Percentiles rank a stretch among this genome's conserved stretches.
phyloP scores from a whole-genome alignment of 768 basidiomycete species.

The Glaciozyma antarctica region DNA sequence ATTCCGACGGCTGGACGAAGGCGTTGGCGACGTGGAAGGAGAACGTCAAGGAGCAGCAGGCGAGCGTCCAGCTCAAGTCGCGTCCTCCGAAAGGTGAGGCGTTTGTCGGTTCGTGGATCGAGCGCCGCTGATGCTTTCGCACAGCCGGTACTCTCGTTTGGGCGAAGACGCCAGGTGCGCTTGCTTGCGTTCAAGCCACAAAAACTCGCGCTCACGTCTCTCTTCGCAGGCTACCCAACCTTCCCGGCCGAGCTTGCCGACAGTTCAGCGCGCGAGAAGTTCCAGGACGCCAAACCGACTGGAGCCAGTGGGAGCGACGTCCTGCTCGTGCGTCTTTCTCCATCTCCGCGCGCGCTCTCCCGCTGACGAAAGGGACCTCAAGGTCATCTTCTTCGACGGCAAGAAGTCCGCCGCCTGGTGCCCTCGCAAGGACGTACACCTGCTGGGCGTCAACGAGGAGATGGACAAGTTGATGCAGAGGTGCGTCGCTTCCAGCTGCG shows the following conservation, averaged over 20 bases:
- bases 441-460: no score
- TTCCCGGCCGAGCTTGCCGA: slow-evolving; percentile 1
- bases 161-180: background rate
- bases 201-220: slow-evolving; percentile 11
- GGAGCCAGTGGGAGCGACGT: no score
- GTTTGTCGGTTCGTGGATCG: slow-evolving; percentile 2
- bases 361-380: no score
- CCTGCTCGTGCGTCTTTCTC: no score
- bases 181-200: background rate
- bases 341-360: no score
- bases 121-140: background rate
- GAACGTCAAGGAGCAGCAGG: background rate
- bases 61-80: background rate
- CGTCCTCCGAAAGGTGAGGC: background rate
- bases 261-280: no score
- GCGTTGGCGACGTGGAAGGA: background rate
- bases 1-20: background rate
- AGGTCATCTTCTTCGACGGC: no score
- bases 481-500: no score
- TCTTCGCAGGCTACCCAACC: background rate
- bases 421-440: no score
- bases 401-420: no score
- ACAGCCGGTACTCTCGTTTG: background rate
- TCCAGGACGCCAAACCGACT: no score
- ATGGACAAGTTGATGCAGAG: no score